Evolutionary conservation across 805 yeast genomes (phyloP).

Genomic region (Wickerhamomyces silvicola): DNA sequence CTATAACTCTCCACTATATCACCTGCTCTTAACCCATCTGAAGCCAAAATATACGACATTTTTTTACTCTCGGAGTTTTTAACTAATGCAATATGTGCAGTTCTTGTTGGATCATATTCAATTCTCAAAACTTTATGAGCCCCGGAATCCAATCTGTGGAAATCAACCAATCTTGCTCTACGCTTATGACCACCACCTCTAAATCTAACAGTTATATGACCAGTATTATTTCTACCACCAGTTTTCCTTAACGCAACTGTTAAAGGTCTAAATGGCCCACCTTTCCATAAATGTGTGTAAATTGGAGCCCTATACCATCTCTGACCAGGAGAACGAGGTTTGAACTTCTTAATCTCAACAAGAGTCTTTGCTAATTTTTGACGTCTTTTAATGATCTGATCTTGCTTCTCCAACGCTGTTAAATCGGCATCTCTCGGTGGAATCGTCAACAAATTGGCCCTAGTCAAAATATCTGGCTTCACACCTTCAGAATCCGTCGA

Average conservation of each 20-base stretch:
- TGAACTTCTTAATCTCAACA: constrained; percentile 65
- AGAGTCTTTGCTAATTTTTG: constrained; percentile 63
- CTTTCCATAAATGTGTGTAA: constrained; percentile 81
- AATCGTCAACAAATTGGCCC: constrained; percentile 26
- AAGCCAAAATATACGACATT: constrained; percentile 77
- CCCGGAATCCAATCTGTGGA: constrained; percentile 60
- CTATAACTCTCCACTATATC: constrained; percentile 87
- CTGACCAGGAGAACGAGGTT: constrained; percentile 80
- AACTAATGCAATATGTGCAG: constrained; percentile 86
- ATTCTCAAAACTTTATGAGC: constrained; percentile 76
- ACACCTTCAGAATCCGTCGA: too few species aligned
- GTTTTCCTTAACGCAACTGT: constrained; percentile 66
- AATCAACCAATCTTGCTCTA: constrained; percentile 79
- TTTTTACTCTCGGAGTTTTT: constrained; percentile 56
- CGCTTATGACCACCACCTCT: constrained; percentile 96
- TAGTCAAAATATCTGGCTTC: too few species aligned
- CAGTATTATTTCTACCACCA: constrained; percentile 87
- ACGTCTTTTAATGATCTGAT: constrained; percentile 63
- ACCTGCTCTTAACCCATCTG: constrained; percentile 90
- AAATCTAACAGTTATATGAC: constrained; percentile 86
- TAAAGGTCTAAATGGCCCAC: constrained; percentile 69
- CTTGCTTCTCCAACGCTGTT: constrained; percentile 77
- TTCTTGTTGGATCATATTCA: constrained; percentile 93
- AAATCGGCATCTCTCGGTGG: constrained; percentile 40
- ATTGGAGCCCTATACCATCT: constrained; percentile 87